phyloP scores from a whole-genome alignment of 192 early-diverging fungal genomes.

The Backusella liffmaniae region DNA sequence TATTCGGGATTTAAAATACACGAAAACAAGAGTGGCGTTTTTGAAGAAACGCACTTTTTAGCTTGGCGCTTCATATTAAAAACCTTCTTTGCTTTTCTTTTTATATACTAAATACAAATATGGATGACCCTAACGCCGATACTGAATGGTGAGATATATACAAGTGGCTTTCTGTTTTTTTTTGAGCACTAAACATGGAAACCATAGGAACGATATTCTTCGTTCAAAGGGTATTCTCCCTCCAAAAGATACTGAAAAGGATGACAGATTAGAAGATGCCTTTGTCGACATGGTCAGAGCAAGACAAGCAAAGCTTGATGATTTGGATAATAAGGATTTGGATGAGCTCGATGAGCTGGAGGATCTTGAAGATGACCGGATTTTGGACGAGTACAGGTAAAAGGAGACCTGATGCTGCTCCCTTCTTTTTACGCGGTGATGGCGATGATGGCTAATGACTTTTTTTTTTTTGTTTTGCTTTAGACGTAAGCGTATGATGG shows the following conservation, averaged over 20 bases:
- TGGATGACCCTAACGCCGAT: constrained; percentile 43
- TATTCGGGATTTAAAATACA: background rate
- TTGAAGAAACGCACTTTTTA: background rate
- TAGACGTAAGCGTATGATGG: constrained; percentile 79
- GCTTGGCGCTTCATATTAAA: background rate
- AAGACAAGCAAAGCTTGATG: constrained; percentile 56
- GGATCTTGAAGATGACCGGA: constrained; percentile 87
- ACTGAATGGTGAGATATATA: constrained; percentile 35
- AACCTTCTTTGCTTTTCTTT: background rate
- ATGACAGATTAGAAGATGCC: constrained; percentile 74
- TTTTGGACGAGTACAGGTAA: constrained; percentile 75
- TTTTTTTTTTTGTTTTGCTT: background rate
- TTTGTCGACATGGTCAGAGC: constrained; percentile 66
- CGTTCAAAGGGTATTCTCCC: constrained; percentile 90
- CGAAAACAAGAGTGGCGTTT: background rate
- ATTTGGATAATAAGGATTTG: constrained; percentile 64
- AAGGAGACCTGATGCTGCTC: background rate
- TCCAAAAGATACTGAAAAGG: constrained; percentile 67
- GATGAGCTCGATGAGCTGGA: constrained; percentile 92
- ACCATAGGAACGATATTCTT: constrained; percentile 85
- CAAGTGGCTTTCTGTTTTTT: background rate
- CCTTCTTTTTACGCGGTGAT: background rate
- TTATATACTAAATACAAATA: background rate
- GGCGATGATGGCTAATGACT: background rate
- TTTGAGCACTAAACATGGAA: background rate